Base-by-base conservation (phyloP, 2,329 filamentous ascomycete species). In the Talaromyces sp. region DNA sequence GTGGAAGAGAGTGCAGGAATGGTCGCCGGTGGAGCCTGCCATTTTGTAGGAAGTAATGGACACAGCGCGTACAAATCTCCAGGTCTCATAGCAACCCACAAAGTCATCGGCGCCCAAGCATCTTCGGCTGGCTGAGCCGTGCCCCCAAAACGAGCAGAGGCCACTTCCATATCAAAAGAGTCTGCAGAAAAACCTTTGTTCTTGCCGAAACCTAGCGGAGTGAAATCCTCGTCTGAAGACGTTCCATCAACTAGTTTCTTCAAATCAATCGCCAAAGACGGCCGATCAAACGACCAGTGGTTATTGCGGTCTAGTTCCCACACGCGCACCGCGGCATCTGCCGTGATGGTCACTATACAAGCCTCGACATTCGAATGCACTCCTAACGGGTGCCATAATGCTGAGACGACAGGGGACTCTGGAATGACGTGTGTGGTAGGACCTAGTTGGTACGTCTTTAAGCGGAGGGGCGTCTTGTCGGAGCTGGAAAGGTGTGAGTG, bases 61-160 rank as follows among this genome's bases (percentile, higher is more conserved):
- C 93, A 97, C 9, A 99, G 82, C 1, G 94, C 93, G 73, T 99
- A 99, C 6, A 98, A 86, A 73, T 97, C 93, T 3, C 95, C 95
- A 66, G 92, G 90, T 43, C 88, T 87, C 90, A 97, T 99, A n/a
- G 93, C 93, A 61, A 98, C 82, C 92, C 94, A 99, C 11, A 99
- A 83, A 0, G 95, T 98, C 91, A 97, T 97, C 10, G 93, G 88
- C 8, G 93, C 91, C 95, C 95, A 99, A 1, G 85, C 85, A 71
- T 87, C 82, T 68, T 88, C 85, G 43, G 84, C 84, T 62, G 84
- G 82, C 63, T 77, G 80, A 10, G 84, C 86, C 60, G 75, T 81
- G 31, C 93, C 93, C 15, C 93, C 94, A 79, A 99, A 99, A 74
- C 89, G 91, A 60, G 93, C 93, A 1, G 93, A 89, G 3, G 93